These are phyloP conservation scores for Aquilaria sinensis DNA, from an alignment of 345 rosid species.

Conservation along the genomic window DNA sequence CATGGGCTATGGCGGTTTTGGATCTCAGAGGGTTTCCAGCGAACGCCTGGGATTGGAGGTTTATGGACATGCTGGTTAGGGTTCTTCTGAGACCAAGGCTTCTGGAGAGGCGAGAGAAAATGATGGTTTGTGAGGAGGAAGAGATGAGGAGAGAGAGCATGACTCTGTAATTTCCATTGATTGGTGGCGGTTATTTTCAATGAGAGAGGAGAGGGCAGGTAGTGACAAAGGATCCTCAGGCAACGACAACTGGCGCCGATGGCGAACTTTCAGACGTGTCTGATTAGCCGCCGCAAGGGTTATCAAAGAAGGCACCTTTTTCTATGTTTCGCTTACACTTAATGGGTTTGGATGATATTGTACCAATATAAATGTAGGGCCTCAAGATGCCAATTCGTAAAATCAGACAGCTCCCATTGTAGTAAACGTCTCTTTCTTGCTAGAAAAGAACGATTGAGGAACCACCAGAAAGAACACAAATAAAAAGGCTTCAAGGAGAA, in stretches of 20 bases:
- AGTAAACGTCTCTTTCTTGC: too few species aligned
- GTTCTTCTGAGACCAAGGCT: constrained; percentile 16
- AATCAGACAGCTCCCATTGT: too few species aligned
- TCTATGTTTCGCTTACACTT: too few species aligned
- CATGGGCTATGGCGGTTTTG: constrained; percentile 52
- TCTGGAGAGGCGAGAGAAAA: constrained; percentile 24
- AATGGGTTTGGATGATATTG: too few species aligned
- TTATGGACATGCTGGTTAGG: constrained; percentile 51
- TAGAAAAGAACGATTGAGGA: too few species aligned
- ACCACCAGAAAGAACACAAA: too few species aligned
- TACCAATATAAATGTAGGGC: too few species aligned
- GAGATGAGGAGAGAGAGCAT: constrained; percentile 28
- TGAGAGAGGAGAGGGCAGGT: neutral
- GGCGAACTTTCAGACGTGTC: neutral
- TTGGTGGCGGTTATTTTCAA: constrained; percentile 2
- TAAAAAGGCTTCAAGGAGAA: too few species aligned
- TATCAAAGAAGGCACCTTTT: too few species aligned
- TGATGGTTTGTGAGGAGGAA: constrained; percentile 10
- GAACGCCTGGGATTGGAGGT: constrained; percentile 59
- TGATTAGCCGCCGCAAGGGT: too few species aligned
- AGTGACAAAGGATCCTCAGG: constrained; percentile 2
- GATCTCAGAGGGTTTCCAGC: constrained; percentile 67
- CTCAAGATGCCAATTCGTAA: too few species aligned
- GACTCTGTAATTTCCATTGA: constrained; percentile 16
- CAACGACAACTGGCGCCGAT: constrained; percentile 9